Percentiles rank a stretch among this genome's conserved stretches.
phyloP scores from a whole-genome alignment of 1,139 yeast species.

The Saccharomycopsis crataegensis region DNA sequence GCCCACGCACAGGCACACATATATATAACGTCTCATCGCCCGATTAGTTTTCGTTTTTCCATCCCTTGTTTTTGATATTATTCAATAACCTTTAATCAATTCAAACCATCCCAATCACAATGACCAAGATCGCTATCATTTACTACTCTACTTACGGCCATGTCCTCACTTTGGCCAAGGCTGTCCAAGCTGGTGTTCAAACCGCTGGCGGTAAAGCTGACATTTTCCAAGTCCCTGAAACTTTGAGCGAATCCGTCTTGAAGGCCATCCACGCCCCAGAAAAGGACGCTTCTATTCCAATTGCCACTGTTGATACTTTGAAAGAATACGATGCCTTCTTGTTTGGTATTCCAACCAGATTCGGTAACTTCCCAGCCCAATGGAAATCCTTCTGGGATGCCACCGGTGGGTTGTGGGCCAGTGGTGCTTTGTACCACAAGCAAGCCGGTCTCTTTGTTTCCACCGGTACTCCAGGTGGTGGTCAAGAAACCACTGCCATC shows the following conservation, averaged over 20 bases:
- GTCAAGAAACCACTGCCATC: conserved; percentile 50
- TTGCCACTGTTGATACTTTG: not conserved
- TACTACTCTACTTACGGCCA: conserved; percentile 12
- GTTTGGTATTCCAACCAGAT: conserved; percentile 18
- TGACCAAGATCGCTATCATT: conserved; percentile 11
- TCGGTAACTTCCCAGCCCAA: conserved; percentile 47
- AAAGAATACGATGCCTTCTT: conserved; percentile 15
- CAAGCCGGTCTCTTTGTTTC: conserved; percentile 50
- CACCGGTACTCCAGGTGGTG: conserved; percentile 57
- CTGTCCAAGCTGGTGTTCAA: conserved; percentile 8
- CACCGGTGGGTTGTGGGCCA: conserved; percentile 55
- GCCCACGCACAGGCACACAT: not conserved
- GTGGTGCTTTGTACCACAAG: conserved; percentile 49
- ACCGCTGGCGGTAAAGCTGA: not conserved
- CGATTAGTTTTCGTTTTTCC: not conserved
- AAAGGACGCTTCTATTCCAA: conserved; percentile 38
- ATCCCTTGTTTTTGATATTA: not conserved
- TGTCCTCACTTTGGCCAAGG: conserved; percentile 13
- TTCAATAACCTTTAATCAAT: not conserved
- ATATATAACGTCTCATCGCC: not conserved
- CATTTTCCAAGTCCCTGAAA: conserved; percentile 25
- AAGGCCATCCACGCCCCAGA: conserved; percentile 52
- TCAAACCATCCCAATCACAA: not conserved
- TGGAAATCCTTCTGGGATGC: conserved; percentile 57
- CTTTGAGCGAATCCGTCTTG: conserved; percentile 51